These are phyloP conservation scores for Candida bentonensis DNA, from an alignment of 805 yeast genomes.

Conservation along the genomic window DNA sequence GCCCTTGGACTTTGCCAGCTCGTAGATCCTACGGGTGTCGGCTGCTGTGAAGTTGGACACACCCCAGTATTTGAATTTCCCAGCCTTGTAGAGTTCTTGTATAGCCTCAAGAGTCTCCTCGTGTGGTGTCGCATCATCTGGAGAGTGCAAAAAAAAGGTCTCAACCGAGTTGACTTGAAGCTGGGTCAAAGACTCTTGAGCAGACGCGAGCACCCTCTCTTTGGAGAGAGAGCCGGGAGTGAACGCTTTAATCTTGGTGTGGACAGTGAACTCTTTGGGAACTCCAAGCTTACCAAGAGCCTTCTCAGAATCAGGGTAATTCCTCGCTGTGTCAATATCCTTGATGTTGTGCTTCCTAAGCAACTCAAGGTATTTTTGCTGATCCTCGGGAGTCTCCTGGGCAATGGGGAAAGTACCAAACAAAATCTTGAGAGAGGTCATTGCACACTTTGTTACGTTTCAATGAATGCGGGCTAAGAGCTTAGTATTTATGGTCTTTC, in stretches of 20 bases:
- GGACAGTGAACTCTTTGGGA: slow-evolving; percentile 10
- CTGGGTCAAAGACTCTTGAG: slow-evolving; percentile 9
- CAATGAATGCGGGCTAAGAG: background rate
- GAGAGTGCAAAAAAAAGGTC: slow-evolving; percentile 15
- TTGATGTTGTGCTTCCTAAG: slow-evolving; percentile 11
- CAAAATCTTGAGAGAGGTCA: slow-evolving; percentile 4
- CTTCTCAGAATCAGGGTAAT: slow-evolving; percentile 13
- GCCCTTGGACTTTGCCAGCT: slow-evolving; percentile 11
- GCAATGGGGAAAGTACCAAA: slow-evolving; percentile 6
- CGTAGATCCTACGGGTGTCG: slow-evolving; percentile 13
- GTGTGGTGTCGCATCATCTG: slow-evolving; percentile 15
- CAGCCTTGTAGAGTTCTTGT: slow-evolving; percentile 12
- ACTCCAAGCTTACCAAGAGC: slow-evolving; percentile 10
- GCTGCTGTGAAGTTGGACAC: slow-evolving; percentile 15
- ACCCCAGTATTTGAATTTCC: slow-evolving; percentile 17
- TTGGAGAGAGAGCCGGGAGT: slow-evolving; percentile 8
- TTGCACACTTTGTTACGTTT: background rate
- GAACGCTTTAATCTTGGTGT: slow-evolving; percentile 13
- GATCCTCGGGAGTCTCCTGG: slow-evolving; percentile 3
- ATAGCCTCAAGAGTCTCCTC: slow-evolving; percentile 16
- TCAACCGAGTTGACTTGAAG: slow-evolving; percentile 12
- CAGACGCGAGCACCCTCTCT: slow-evolving; percentile 8
- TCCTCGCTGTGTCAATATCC: slow-evolving; percentile 18
- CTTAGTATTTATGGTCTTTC: background rate
- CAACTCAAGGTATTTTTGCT: slow-evolving; percentile 3